Conservation (phyloP, 192 early-diverging fungal species). For the Coemansia reversa region DNA sequence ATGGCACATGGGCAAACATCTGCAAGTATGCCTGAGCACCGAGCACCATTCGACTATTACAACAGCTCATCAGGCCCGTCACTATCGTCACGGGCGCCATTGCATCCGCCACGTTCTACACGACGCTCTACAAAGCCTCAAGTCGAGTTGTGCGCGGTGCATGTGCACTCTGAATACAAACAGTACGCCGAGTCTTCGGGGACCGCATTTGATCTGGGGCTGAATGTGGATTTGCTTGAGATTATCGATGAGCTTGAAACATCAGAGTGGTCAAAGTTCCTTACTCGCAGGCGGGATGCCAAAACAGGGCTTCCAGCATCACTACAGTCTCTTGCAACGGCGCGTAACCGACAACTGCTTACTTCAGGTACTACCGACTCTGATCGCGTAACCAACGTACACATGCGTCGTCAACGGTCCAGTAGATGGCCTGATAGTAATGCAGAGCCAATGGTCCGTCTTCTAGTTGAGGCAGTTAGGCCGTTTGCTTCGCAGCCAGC, state of each 20-base stretch:
- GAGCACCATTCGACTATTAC: conserved; percentile 10
- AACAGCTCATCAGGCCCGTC: conserved; percentile 26
- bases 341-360: conserved; percentile 50
- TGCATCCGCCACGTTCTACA: conserved; percentile 9
- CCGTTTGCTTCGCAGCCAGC: conserved; percentile 38
- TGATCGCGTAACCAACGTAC: conserved; percentile 33
- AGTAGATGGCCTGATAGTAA: conserved; percentile 42
- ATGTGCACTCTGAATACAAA: conserved; percentile 46
- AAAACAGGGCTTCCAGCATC: conserved; percentile 48
- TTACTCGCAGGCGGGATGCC: conserved; percentile 46
- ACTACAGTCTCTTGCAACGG: conserved; percentile 39
- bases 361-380: conserved; percentile 43
- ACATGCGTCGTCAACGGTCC: conserved; percentile 41
- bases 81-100: conserved; percentile 13
- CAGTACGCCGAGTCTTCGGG: conserved; percentile 41
- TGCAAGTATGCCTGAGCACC: conserved; percentile 44
- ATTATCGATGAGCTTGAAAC: conserved; percentile 52
- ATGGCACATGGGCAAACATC: conserved; percentile 16
- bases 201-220: conserved; percentile 36
- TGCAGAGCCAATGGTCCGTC: conserved; percentile 41
- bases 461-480: conserved; percentile 50
- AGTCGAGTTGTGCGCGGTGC: conserved; percentile 41
- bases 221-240: conserved; percentile 45
- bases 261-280: conserved; percentile 55
- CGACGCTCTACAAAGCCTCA: conserved; percentile 46